These are phyloP conservation scores for Gossypium raimondii DNA, from an alignment of 345 rosid species.

Conservation along the genomic window DNA sequence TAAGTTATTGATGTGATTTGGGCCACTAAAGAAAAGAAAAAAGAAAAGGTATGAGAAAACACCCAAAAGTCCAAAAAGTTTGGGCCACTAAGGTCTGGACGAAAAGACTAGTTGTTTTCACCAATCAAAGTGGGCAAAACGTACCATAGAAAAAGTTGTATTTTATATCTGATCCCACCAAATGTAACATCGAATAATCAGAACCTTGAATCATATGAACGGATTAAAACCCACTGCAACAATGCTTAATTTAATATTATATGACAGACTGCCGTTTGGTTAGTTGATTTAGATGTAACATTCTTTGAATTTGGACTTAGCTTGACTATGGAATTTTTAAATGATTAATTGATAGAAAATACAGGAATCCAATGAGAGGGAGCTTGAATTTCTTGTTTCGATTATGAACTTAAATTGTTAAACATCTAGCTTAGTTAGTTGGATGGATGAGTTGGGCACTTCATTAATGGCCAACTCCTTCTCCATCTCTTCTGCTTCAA, in stretches of 20 bases:
- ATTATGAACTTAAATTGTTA: conserved; percentile 22
- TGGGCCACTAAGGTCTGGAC: neutral
- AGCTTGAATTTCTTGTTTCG: neutral
- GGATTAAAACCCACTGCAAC: neutral
- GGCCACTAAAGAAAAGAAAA: neutral
- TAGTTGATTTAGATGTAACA: no score
- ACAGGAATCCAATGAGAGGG: neutral
- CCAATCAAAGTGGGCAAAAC: neutral
- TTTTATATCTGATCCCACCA: neutral
- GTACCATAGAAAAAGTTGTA: neutral
- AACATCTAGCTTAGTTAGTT: conserved; percentile 40
- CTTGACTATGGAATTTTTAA: neutral
- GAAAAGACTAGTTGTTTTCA: neutral
- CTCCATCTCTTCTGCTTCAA: conserved; percentile 68
- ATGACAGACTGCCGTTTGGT: neutral
- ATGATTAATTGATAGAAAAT: neutral
- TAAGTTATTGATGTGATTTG: no score
- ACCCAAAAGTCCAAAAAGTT: neutral
- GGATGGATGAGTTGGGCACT: conserved; percentile 32
- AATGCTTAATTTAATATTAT: neutral
- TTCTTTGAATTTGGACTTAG: neutral
- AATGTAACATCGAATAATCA: neutral
- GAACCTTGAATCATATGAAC: conserved; percentile 4
- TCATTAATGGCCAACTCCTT: conserved; percentile 19
- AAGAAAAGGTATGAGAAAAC: neutral